Conservation (phyloP, 371 early-diverging fungal genomes). For the Parasitella parasitica region DNA sequence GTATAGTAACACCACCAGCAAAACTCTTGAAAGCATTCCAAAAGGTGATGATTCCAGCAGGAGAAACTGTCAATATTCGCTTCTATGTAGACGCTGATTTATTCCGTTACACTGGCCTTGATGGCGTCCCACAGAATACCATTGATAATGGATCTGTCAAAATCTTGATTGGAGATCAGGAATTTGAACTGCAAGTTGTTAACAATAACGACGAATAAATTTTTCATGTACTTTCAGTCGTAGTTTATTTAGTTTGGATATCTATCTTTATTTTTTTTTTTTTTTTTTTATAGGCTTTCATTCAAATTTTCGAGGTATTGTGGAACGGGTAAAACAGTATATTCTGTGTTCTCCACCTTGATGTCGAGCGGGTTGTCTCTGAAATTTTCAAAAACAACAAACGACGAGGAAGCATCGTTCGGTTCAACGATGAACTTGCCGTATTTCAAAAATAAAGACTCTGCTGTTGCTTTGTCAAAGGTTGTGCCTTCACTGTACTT, state of each 20-base stretch:
- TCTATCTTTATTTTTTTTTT: too few species aligned
- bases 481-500: not conserved
- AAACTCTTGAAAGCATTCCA: slow-evolving; percentile 53
- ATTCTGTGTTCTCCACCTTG: not conserved
- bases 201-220: not conserved
- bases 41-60: slow-evolving; percentile 47
- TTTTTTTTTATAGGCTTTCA: too few species aligned
- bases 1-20: slow-evolving; percentile 37
- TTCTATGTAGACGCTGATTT: slow-evolving; percentile 42
- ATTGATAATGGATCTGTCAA: slow-evolving; percentile 32
- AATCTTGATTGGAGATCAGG: slow-evolving; percentile 27
- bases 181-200: slow-evolving; percentile 22
- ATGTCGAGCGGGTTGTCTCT: slow-evolving; percentile 2
- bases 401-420: slow-evolving; percentile 20
- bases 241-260: too few species aligned
- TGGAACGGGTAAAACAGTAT: slow-evolving; percentile 3
- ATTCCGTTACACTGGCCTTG: slow-evolving; percentile 37
- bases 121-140: slow-evolving; percentile 21
- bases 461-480: not conserved
- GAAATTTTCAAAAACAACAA: slow-evolving; percentile 33
- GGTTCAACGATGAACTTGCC: slow-evolving; percentile 34
- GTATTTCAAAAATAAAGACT: slow-evolving; percentile 12
- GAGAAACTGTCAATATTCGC: slow-evolving; percentile 39
- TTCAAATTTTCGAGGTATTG: not conserved
- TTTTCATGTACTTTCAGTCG: too few species aligned